Conservation (phyloP, 2,329 filamentous ascomycete species). For the Venturia aucupariae region DNA sequence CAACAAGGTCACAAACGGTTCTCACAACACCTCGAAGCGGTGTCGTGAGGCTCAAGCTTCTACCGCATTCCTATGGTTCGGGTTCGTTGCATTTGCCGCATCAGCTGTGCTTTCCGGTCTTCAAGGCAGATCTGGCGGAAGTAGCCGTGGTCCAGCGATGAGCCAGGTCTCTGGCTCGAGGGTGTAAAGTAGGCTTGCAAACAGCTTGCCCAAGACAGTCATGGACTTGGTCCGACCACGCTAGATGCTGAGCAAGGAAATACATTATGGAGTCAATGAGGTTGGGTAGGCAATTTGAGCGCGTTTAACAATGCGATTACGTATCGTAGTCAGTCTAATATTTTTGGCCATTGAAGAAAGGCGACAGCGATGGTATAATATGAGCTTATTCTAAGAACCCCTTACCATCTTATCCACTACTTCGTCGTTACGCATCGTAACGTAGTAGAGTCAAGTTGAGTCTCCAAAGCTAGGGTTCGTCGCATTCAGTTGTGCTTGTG, state of each 20-base stretch:
- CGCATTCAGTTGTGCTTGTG: too few species aligned
- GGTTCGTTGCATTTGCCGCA: conserved; percentile 53
- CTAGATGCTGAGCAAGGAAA: background rate
- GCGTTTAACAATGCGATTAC: too few species aligned
- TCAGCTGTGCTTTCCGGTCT: conserved; percentile 47
- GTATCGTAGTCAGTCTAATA: too few species aligned
- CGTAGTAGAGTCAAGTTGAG: too few species aligned
- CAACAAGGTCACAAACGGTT: conserved; percentile 56
- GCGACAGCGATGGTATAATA: too few species aligned
- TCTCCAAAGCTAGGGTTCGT: too few species aligned
- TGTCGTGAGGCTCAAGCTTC: conserved; percentile 69
- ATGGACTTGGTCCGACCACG: background rate
- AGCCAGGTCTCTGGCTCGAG: conserved; percentile 39
- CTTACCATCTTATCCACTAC: too few species aligned
- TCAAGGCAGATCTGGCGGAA: conserved; percentile 38
- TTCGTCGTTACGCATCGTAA: too few species aligned
- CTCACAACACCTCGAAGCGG: conserved; percentile 49
- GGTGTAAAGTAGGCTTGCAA: background rate
- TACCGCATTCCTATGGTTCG: conserved; percentile 71
- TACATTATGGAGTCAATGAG: background rate
- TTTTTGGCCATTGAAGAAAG: too few species aligned
- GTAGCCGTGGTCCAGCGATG: conserved; percentile 41
- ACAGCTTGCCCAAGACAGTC: background rate
- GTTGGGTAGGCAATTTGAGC: background rate
- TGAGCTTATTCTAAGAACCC: too few species aligned